Evolutionary conservation across 495 filamentous ascomycete genomes (phyloP), one percentile per base, ranked within the genome.

Genomic region (Friedmanniomyces simplex): DNA sequence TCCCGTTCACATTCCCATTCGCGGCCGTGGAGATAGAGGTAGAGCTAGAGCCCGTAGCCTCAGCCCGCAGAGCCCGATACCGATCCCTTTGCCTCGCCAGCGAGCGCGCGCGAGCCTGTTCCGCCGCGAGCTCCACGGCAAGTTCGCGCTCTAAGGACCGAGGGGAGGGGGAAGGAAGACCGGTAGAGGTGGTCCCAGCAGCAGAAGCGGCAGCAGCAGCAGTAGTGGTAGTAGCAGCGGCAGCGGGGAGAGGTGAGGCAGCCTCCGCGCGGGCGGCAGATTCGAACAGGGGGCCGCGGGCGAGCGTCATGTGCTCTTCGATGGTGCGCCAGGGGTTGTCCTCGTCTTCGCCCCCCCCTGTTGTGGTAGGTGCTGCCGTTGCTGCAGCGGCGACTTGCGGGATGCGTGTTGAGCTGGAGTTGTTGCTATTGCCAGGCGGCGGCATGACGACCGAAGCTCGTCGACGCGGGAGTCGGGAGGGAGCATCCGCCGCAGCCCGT

Each of bases 241-340:
- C 20, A 5, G 55, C 21, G 22, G 50, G 58, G 43, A 54, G 26
- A 22, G 61, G 56, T 10, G 50, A 43, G n/a, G 66, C 52, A 21
- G 55, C 47, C 22, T 34, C 22, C 49, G 53, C 55, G 14, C 61
- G 61, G 7, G 62, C 55, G 34, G 54, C 48, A 18, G 56, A 54
- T 54, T 69, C 66, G 36, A 61, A 61, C 16, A 67, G 57, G 18
- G 62, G 62, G 48, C 63, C 68, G 21, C 68, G 63, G n/a, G 65
- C 64, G 26, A 62, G 63, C 8, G 43, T 48, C 61, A 74, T 72
- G 24, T 71, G 68, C 25, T 68, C 70, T 62, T 74, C 66, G 42
- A 77, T 77, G 0, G 73, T 73, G 36, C 69, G 72, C 73, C 73
- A 77, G 20, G 75, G 68, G 49, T 76, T 63, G 2, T 63, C 50